phyloP scores from a whole-genome alignment of 2,329 filamentous ascomycete species.

The Plenodomus biglobosus region DNA sequence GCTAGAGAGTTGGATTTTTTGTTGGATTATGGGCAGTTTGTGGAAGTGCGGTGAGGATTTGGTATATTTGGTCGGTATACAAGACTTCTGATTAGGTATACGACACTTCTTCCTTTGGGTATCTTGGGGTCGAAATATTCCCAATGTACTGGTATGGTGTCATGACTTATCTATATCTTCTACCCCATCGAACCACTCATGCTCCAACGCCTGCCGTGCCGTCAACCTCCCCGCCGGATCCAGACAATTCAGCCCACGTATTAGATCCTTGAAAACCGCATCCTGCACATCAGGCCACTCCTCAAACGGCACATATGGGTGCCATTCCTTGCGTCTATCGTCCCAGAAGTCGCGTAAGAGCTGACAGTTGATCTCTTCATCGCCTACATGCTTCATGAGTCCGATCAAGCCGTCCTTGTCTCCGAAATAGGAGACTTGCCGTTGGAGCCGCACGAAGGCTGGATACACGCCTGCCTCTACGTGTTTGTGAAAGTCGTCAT shows the following conservation, averaged over 20 bases:
- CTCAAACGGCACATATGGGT: conserved; percentile 38
- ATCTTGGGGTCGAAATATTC: no score
- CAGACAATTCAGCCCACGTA: conserved; percentile 45
- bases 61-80: no score
- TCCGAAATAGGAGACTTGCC: conserved; percentile 37
- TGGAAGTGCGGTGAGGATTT: no score
- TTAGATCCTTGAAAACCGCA: conserved; percentile 45
- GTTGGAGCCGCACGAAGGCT: conserved; percentile 27
- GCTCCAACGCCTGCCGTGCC: conserved; percentile 44
- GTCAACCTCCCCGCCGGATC: conserved; percentile 47
- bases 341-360: conserved; percentile 41
- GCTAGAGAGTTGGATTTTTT: no score
- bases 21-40: no score
- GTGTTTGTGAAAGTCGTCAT: conserved; percentile 28
- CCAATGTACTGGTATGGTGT: no score
- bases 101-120: no score
- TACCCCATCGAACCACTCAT: conserved; percentile 25
- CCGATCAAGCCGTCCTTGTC: conserved; percentile 28
- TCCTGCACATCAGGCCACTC: conserved; percentile 39
- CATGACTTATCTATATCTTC: neutral
- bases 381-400: conserved; percentile 38
- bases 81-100: no score
- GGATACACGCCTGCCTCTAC: conserved; percentile 24
- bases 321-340: conserved; percentile 31
- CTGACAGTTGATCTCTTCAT: conserved; percentile 35